Base-by-base conservation (phyloP, 2,329 filamentous ascomycete species). In the Fusarium fracticaudum region DNA sequence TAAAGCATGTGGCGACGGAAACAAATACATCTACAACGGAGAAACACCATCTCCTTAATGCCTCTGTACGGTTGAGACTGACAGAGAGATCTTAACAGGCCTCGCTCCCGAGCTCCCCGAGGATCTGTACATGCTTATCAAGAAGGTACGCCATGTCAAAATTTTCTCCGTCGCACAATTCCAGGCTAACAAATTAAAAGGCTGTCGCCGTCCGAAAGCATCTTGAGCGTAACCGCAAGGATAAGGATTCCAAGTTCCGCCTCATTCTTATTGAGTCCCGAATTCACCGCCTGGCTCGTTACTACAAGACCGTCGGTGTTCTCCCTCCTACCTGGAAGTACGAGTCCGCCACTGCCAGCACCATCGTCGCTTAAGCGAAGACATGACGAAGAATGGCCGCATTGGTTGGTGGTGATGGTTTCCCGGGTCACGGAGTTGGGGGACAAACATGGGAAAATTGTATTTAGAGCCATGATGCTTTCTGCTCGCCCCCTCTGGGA, bases 61-160 rank as follows among this genome's bases (percentile, higher is more conserved):
- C 94, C 94, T 94, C 93, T 95, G 93, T 88, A 91, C 93, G 94
- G 94, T 96, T 89, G 86, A 88, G 91, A 91, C 94, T 96, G 94
- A 96, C 94, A 91, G 93, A 95, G 95, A 91, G 95, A 97, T 92
- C 51, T 60, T 88, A 84, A 83, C 89, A 99, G 96, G 96, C 90
- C 95, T 99, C 85, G 96, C 96, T 81, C 96, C 97, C 86, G 95
- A 98, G 86, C 92, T 99, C 82, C 96, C 97, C 85, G 96, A 99
- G 92, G 96, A 99, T 88, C 93, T 98, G 80, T 99, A 98, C 93
- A 97, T 98, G 94, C 91, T 98, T 86, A 98, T 98, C 94, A 98
- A 98, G 94, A 99, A 99, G 95, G 96, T 97, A 85, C 71, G 82
- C 63, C 37, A 60, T 73, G 51, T 31, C 20, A 8, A 41, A 57